Evolutionary conservation across 176 grass and related monocot species (phyloP).

Genomic region (Hyparrhenia diplandra): DNA sequence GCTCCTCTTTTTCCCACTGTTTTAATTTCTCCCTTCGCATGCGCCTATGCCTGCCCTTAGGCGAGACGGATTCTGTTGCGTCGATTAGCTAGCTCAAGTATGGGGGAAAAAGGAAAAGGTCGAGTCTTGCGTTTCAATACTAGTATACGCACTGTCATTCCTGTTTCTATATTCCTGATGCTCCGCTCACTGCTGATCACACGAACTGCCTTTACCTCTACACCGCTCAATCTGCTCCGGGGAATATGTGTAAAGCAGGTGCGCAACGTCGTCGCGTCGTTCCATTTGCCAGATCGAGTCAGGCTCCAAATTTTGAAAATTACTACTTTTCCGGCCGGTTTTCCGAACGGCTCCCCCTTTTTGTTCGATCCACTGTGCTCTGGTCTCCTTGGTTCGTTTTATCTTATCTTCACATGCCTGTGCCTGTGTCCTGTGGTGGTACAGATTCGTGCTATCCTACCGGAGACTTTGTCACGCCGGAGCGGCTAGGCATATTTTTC

Average conservation of each 20-base stretch:
- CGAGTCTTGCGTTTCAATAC: constrained; percentile 29
- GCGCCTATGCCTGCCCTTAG: background rate
- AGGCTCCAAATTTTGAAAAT: background rate
- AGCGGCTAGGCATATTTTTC: constrained; percentile 26
- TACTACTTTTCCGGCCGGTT: background rate
- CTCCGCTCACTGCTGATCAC: constrained; percentile 4
- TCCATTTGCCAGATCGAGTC: constrained; percentile 18
- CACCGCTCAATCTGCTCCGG: constrained; percentile 37
- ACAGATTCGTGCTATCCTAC: constrained; percentile 15
- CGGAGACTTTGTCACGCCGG: constrained; percentile 4
- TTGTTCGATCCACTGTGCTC: constrained; percentile 14
- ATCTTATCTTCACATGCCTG: constrained; percentile 21
- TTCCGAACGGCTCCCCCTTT: background rate
- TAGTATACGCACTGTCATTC: background rate
- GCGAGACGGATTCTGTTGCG: background rate
- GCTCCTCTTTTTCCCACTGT: background rate
- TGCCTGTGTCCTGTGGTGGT: constrained; percentile 39
- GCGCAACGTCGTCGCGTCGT: background rate
- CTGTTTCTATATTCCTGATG: constrained; percentile 30
- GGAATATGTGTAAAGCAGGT: constrained; percentile 40
- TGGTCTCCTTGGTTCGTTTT: background rate
- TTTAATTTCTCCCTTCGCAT: constrained; percentile 5
- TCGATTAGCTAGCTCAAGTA: background rate
- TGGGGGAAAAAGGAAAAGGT: constrained; percentile 18
- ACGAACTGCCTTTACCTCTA: constrained; percentile 26